A percentile compares a stretch with the other conserved stretches of the same genome.
These are phyloP conservation scores for Diplocarpon rosae DNA, from an alignment of 2,329 filamentous ascomycete genomes.

Conservation along the genomic window DNA sequence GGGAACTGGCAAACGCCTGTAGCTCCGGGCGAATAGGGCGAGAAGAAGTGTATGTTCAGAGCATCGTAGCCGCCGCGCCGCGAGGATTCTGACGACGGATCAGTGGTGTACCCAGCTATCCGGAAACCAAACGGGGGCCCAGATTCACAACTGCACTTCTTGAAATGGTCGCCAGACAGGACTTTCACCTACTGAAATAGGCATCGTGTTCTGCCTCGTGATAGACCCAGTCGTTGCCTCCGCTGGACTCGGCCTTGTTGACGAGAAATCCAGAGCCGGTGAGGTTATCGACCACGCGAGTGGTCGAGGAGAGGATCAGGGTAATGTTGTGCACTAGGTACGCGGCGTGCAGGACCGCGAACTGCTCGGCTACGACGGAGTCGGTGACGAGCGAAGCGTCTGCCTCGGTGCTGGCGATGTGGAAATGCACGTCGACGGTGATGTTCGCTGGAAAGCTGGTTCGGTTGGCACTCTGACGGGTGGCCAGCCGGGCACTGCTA, in stretches of 20 bases:
- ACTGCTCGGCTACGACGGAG: neutral
- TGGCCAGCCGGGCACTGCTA: neutral
- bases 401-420: constrained; percentile 1
- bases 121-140: no score
- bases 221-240: neutral
- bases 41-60: constrained; percentile 3
- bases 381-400: constrained; percentile 1
- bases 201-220: neutral
- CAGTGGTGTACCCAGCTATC: no score
- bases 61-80: neutral
- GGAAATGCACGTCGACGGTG: constrained; percentile 3
- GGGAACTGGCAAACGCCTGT: constrained; percentile 4
- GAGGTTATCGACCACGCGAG: constrained; percentile 1
- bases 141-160: no score
- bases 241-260: neutral
- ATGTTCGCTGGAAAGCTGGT: neutral
- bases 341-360: neutral
- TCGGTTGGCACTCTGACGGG: neutral
- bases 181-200: neutral
- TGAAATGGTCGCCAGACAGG: no score
- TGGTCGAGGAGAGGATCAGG: neutral
- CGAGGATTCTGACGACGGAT: no score
- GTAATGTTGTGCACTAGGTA: neutral
- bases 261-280: neutral
- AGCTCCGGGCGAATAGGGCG: neutral